phyloP scores from a whole-genome alignment of 2,329 filamentous ascomycete genomes.

The Lasiodiplodia theobromae region DNA sequence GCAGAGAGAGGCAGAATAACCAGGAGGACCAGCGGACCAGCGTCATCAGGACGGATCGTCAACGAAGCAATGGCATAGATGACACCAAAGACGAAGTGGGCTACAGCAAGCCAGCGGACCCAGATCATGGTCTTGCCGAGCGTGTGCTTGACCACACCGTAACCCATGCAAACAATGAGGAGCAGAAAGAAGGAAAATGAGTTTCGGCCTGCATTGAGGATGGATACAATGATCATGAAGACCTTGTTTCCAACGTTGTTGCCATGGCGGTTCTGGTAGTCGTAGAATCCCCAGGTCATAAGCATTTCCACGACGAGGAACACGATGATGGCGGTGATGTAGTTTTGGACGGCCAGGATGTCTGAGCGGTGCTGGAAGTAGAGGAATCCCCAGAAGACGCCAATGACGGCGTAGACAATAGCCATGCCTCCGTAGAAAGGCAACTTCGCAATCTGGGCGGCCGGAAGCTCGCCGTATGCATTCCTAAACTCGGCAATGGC shows the following conservation, averaged over 20 bases:
- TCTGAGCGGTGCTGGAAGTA: conserved; percentile 95
- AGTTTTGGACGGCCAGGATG: conserved; percentile 96
- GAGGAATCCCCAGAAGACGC: conserved; percentile 89
- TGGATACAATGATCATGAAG: conserved; percentile 87
- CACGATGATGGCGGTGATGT: conserved; percentile 94
- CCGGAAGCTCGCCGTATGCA: conserved; percentile 93
- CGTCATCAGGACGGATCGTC: conserved; percentile 85
- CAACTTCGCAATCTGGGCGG: conserved; percentile 93
- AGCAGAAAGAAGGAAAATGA: conserved; percentile 98
- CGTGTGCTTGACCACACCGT: conserved; percentile 94
- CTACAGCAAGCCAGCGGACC: conserved; percentile 87
- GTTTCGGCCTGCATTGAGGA: conserved; percentile 92
- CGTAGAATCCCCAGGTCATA: conserved; percentile 99
- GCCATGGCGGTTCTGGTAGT: conserved; percentile 91
- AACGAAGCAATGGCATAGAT: conserved; percentile 92
- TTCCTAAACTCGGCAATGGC: conserved; percentile 92
- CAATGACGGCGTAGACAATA: conserved; percentile 89
- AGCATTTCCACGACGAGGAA: conserved; percentile 96
- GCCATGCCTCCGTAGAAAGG: conserved; percentile 96
- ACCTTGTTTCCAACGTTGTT: conserved; percentile 83
- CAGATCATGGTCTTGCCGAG: conserved; percentile 94
- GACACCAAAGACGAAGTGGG: conserved; percentile 93
- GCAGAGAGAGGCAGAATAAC: conserved; percentile 91
- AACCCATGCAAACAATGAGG: conserved; percentile 98
- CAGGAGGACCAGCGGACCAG: conserved; percentile 87